A percentile compares a stretch with the other conserved stretches of the same genome.
phyloP scores from a whole-genome alignment of 495 filamentous ascomycete genomes.

The Viridothelium virens region DNA sequence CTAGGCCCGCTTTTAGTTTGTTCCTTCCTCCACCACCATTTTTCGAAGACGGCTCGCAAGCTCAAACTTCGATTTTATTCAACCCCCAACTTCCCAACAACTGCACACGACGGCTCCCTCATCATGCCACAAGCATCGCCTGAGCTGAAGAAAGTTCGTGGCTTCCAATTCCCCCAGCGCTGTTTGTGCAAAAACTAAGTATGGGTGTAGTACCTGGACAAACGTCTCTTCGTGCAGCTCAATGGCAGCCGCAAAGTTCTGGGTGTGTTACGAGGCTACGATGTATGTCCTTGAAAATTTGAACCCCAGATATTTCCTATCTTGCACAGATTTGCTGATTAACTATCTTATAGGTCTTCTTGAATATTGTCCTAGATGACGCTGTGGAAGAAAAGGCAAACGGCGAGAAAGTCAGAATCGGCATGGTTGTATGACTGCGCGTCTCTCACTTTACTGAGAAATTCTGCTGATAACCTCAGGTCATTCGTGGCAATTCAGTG shows the following conservation, averaged over 20 bases:
- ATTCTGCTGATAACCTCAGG: slow-evolving; percentile 30
- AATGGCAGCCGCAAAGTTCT: slow-evolving; percentile 97
- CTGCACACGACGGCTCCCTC: slow-evolving; percentile 16
- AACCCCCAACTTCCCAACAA: not conserved
- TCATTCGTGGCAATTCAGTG: slow-evolving; percentile 89
- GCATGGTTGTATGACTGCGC: slow-evolving; percentile 71
- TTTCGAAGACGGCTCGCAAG: too few species aligned
- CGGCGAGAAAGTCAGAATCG: slow-evolving; percentile 81
- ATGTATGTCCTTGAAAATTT: slow-evolving; percentile 63
- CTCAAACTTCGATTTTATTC: not conserved
- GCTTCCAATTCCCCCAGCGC: not conserved
- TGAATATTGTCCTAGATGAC: slow-evolving; percentile 96
- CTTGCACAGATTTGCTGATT: not conserved
- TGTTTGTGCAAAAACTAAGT: not conserved
- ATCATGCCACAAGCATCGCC: slow-evolving; percentile 98
- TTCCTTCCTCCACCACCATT: too few species aligned
- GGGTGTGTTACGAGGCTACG: slow-evolving; percentile 88
- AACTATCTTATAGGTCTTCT: slow-evolving; percentile 67
- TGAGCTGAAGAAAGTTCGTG: slow-evolving; percentile 87
- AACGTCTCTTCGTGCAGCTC: slow-evolving; percentile 92
- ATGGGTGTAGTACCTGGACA: slow-evolving; percentile 83
- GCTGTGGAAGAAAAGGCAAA: slow-evolving; percentile 93
- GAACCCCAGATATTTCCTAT: slow-evolving; percentile 4
- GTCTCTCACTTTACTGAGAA: slow-evolving; percentile 2
- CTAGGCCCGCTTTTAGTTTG: too few species aligned